phyloP scores from a whole-genome alignment of 164 flowering plant genomes.

The Chloranthus sessilifolius region DNA sequence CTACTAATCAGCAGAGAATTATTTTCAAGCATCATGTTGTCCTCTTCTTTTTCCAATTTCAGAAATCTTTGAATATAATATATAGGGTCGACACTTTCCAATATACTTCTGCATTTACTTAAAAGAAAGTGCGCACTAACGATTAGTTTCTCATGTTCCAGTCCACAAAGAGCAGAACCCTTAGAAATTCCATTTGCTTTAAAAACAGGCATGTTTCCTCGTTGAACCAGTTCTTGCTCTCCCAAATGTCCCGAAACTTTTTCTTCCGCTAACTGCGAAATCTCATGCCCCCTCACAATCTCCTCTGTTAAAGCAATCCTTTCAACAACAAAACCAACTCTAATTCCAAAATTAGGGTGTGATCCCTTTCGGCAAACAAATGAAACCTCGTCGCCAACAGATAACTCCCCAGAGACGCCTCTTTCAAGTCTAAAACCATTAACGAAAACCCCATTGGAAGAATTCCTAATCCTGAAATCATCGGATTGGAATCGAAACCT shows the following conservation, averaged over 20 bases:
- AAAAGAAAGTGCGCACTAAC: constrained; percentile 31
- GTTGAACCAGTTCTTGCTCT: constrained; percentile 3
- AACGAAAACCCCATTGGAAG: constrained; percentile 69
- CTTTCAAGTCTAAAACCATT: constrained; percentile 46
- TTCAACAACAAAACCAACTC: constrained; percentile 50
- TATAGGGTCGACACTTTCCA: constrained; percentile 53
- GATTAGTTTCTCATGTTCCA: constrained; percentile 14
- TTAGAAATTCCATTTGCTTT: constrained; percentile 1
- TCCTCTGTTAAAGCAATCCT: constrained; percentile 42
- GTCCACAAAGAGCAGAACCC: constrained; percentile 4
- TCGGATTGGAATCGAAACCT: constrained; percentile 6
- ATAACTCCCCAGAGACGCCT: constrained; percentile 34
- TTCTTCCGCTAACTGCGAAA: neutral
- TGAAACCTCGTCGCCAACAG: constrained; percentile 58
- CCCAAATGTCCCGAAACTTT: neutral
- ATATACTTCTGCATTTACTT: constrained; percentile 42
- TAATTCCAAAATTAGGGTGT: constrained; percentile 13
- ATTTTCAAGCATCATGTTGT: neutral
- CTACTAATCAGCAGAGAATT: neutral
- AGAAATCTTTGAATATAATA: constrained; percentile 21
- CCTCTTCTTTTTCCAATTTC: constrained; percentile 5
- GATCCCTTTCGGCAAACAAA: constrained; percentile 33
- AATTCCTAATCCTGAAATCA: constrained; percentile 21
- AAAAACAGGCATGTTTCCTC: constrained; percentile 22
- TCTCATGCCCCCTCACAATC: constrained; percentile 10